Evolutionary conservation across 1,284 basidiomycete species (phyloP), one percentile per base, ranked within the genome.

Genomic region (Sparassis latifolia): DNA sequence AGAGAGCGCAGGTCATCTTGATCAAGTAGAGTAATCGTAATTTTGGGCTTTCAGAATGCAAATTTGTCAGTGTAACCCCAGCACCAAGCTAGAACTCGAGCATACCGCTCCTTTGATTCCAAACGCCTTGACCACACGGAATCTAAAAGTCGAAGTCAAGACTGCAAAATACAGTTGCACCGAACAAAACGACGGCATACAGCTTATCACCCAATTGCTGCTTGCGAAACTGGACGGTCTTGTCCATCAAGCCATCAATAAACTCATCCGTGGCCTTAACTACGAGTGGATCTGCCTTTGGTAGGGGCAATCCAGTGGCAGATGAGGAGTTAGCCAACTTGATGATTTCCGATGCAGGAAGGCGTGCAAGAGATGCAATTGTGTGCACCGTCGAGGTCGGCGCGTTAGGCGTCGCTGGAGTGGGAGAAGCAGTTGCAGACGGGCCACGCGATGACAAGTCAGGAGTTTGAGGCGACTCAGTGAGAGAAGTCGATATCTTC

Each of bases 1-100:
- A 94, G 75, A 1, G 89, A 73, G 33, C 88, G 78, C 29, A 95
- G 74, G 61, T 95, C 92, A 52, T 93, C 91, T 57, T 85, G 77
- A 59, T 94, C 90, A 50, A 95, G 71, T 7, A 95, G 75, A 1
- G 79, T 72, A 58, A 95, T 91, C 1, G 91, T 91, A 54, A 91
- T 70, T 65, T 92, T 91, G 42, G 88, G 86, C 81, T 88, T 57
- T 27, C 51, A 20, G 51, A 46, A 32, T 20, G 10, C 45, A 47
- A 44, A 49, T 31, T 27, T 41, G 9, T 7, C 12, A 33, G 10
- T 29, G 12, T 50, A 33, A 38, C 52, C 54, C 30, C 57, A 35
- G 48, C 12, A 9, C 10, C 47, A 32, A 48, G 10, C 32, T 31
- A 42, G 6, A 27, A 30, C 33, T 66, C n/a, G 5, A 31, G 68